Percentiles rank a stretch among this genome's conserved stretches.
These are phyloP conservation scores for Rhizopogon roseolus DNA, from an alignment of 768 basidiomycete genomes.

Conservation along the genomic window DNA sequence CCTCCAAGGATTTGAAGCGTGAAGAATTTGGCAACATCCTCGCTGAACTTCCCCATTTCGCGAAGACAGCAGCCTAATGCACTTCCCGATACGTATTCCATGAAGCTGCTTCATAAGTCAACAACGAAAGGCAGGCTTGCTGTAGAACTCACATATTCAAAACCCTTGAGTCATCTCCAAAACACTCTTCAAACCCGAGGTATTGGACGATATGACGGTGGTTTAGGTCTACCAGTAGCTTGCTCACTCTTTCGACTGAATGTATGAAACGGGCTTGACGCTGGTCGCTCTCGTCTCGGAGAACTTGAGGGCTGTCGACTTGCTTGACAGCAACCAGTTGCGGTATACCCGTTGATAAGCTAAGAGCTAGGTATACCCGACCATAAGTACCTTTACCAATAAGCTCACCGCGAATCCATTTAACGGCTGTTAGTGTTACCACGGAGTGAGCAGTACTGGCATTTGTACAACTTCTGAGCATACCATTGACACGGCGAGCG, in stretches of 20 bases:
- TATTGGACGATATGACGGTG: constrained; percentile 98
- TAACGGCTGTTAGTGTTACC: constrained; percentile 63
- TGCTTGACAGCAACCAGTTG: constrained; percentile 99
- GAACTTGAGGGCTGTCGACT: constrained; percentile 90
- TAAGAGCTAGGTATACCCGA: constrained; percentile 91
- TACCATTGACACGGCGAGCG: not conserved
- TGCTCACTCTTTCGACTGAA: constrained; percentile 91
- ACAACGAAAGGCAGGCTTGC: not conserved
- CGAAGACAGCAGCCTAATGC: constrained; percentile 87
- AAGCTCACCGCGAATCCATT: constrained; percentile 97
- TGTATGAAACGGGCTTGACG: constrained; percentile 84
- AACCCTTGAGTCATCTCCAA: constrained; percentile 50
- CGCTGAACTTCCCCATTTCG: constrained; percentile 89
- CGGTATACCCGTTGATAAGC: constrained; percentile 85
- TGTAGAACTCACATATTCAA: constrained; percentile 77
- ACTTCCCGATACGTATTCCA: constrained; percentile 98
- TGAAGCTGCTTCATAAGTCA: constrained; percentile 56
- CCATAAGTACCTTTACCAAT: constrained; percentile 98
- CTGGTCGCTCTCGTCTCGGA: constrained; percentile 87
- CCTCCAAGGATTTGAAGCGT: constrained; percentile 89
- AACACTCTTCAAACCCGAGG: constrained; percentile 90
- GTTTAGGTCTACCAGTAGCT: constrained; percentile 92
- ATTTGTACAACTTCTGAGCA: not conserved
- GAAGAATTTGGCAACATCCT: constrained; percentile 89
- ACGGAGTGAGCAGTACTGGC: not conserved